These are phyloP conservation scores for Sporisorium sorghi DNA, from an alignment of 1,284 basidiomycete genomes.

Conservation along the genomic window DNA sequence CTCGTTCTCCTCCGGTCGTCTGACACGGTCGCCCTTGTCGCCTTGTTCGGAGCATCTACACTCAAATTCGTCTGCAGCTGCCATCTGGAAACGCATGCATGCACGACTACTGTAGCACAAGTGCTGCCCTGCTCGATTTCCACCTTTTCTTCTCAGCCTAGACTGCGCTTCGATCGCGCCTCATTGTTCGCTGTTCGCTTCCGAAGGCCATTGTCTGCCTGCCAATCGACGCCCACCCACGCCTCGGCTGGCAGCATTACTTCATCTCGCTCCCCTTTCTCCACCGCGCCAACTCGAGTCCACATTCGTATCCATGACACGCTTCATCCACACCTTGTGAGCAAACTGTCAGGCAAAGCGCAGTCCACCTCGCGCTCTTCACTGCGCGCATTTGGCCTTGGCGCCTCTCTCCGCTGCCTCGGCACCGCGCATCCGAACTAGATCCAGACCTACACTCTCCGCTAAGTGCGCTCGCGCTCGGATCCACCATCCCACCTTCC, in stretches of 20 bases:
- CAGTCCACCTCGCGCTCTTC: conserved; percentile 1
- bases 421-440: background rate
- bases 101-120: background rate
- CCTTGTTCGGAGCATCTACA: no score
- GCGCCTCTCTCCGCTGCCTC: background rate
- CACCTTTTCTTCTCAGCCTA: background rate
- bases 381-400: background rate
- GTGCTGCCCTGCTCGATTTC: background rate
- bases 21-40: background rate
- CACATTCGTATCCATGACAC: conserved; percentile 7
- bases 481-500: background rate
- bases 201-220: background rate
- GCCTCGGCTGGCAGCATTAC: background rate
- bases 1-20: background rate
- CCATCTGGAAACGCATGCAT: background rate
- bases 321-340: background rate
- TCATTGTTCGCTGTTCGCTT: background rate
- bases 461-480: background rate
- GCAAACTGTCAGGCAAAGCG: background rate
- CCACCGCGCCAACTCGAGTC: background rate
- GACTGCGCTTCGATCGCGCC: background rate
- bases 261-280: conserved; percentile 2
- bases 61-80: no score
- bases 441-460: background rate
- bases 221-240: background rate